phyloP scores from a whole-genome alignment of 2,329 filamentous ascomycete species.

The Immersiporthe knoxdaviesiana region DNA sequence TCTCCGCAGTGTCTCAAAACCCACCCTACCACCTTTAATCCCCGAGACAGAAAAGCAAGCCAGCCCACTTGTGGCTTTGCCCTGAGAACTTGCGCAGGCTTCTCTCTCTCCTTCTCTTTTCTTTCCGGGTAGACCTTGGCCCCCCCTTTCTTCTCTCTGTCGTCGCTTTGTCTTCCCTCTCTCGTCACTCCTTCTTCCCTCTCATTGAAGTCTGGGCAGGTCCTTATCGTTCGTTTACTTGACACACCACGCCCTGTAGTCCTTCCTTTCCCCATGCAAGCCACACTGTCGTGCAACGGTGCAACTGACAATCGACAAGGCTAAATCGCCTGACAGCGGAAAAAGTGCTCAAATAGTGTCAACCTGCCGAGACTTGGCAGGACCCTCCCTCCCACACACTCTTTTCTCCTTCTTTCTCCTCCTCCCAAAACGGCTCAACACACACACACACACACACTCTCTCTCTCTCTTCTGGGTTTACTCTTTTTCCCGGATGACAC shows the following conservation, averaged over 20 bases:
- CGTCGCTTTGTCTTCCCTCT: background rate
- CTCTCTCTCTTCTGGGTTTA: background rate
- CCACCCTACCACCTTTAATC: background rate
- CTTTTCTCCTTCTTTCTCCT: too few species aligned
- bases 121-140: background rate
- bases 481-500: background rate
- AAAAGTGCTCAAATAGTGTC: background rate
- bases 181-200: background rate
- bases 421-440: background rate
- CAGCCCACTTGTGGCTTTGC: background rate
- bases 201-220: background rate
- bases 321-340: conserved; percentile 8
- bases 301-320: background rate
- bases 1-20: conserved; percentile 2
- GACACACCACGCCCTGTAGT: background rate
- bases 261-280: background rate
- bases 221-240: too few species aligned
- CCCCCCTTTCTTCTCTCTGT: too few species aligned
- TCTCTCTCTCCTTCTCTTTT: background rate
- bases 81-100: background rate
- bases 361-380: background rate
- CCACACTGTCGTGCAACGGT: background rate
- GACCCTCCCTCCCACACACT: background rate
- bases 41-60: conserved; percentile 12
- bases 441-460: too few species aligned